A percentile compares a stretch with the other conserved stretches of the same genome.
These are phyloP conservation scores for Psilocybe cubensis DNA, from an alignment of 768 basidiomycete genomes.

Conservation along the genomic window DNA sequence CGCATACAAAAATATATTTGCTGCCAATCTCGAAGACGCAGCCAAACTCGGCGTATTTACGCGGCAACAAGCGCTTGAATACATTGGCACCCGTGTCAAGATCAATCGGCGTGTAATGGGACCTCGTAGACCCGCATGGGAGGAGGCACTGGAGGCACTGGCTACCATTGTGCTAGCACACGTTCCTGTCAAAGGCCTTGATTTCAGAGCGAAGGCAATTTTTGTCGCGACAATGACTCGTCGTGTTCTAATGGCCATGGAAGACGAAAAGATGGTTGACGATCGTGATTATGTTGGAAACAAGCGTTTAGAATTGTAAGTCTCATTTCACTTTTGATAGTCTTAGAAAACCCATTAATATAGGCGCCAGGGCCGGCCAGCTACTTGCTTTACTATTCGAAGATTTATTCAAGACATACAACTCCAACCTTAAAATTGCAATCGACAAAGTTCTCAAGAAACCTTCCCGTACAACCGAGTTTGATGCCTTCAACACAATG, in stretches of 20 bases:
- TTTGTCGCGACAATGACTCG: conserved; percentile 98
- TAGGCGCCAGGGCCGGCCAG: conserved; percentile 80
- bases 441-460: conserved; percentile 99
- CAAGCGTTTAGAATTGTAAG: conserved; percentile 96
- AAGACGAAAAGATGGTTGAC: conserved; percentile 96
- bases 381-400: conserved; percentile 95
- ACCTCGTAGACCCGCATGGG: conserved; percentile 85
- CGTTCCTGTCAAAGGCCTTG: conserved; percentile 86
- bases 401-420: conserved; percentile 98
- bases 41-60: conserved; percentile 92
- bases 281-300: conserved; percentile 99
- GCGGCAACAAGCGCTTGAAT: conserved; percentile 91
- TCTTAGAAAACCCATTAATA: conserved; percentile 12
- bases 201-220: conserved; percentile 93
- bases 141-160: conserved; percentile 95
- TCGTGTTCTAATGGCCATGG: conserved; percentile 94
- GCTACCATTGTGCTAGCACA: conserved; percentile 97
- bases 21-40: conserved; percentile 92
- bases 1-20: conserved; percentile 83
- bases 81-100: conserved; percentile 92
- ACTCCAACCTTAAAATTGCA: conserved; percentile 89
- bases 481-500: conserved; percentile 94
- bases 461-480: conserved; percentile 90
- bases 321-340: conserved; percentile 16
- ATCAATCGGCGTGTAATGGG: conserved; percentile 80